These are phyloP conservation scores for Thermothelomyces thermophilus DNA, from an alignment of 2,329 filamentous ascomycete genomes.

Conservation along the genomic window DNA sequence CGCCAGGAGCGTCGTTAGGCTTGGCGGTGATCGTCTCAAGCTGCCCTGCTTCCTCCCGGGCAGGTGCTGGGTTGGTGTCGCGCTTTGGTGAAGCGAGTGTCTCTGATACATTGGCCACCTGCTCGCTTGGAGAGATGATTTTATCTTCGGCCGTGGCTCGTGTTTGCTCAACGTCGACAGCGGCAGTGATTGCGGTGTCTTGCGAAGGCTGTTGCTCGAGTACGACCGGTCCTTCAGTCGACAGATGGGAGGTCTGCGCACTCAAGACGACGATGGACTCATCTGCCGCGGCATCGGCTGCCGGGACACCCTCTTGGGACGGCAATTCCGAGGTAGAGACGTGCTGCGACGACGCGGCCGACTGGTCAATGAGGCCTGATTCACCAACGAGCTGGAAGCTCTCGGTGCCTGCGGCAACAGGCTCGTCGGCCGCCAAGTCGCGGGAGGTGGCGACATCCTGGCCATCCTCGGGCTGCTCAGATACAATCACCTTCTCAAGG, in stretches of 20 bases:
- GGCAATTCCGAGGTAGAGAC: neutral
- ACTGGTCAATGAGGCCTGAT: constrained; percentile 3
- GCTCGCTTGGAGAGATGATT: neutral
- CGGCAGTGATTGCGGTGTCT: too few relatives aligned
- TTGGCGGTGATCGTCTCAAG: neutral
- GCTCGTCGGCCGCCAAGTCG: neutral
- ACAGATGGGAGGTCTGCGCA: constrained; percentile 3
- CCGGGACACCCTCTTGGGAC: neutral
- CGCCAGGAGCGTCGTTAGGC: too few relatives aligned
- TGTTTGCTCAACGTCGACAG: too few relatives aligned
- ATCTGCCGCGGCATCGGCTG: neutral
- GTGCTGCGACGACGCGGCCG: constrained; percentile 3
- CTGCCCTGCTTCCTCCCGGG: too few relatives aligned
- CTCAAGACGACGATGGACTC: constrained; percentile 8
- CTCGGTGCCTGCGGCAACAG: neutral
- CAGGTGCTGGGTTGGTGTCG: too few relatives aligned
- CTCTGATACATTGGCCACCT: too few relatives aligned
- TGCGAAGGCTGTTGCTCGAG: constrained; percentile 4
- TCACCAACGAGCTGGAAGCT: constrained; percentile 8
- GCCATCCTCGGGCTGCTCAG: neutral
- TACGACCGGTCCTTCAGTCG: constrained; percentile 9
- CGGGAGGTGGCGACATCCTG: neutral
- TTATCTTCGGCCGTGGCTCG: neutral
- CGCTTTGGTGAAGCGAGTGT: too few relatives aligned
- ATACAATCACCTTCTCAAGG: neutral